Base-by-base conservation (phyloP, 1,284 basidiomycete genomes). In the Ustilago trichophora region DNA sequence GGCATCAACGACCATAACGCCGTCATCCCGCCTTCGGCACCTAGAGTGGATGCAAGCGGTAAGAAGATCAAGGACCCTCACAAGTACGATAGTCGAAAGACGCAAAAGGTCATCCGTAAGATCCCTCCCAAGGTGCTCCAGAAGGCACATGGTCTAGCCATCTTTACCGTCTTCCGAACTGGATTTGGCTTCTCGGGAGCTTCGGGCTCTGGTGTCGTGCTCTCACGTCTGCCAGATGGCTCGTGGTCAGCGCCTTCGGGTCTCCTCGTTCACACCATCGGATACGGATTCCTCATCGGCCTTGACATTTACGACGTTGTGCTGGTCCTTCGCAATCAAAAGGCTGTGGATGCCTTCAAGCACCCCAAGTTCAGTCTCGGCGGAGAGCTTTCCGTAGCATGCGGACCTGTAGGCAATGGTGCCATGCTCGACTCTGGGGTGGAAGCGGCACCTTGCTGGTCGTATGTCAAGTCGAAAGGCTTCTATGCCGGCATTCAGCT, bases 301-400 rank as follows among this genome's bases (percentile, higher is more conserved):
- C 68, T 78, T 12, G 82, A 83, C 37, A 73, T 82, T 21, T 83
- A 83, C 59, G 82, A 83, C 36, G 80, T 82, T 11, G 80, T 82
- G 1, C 70, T 83, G 2, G 69, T 83, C 1, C 68, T 83, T 6
- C 73, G 82, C 4, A 79, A 59, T 27, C 65, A 77, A 33, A 54
- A 71, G 27, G 76, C 81, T 0, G 64, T 80, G 10, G 59, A 79
- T 16, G 75, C 70, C 0, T 79, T 80, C 60, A 72, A 69, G 37
- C 47, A 55, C 33, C 75, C 75, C 31, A 80, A 77, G 53, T 31
- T 81, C 46, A 74, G 73, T 33, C 55, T 83, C 1, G 82, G 81
- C 4, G 78, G 64, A 6, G 80, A 82, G 50, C 56, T 82, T 1
- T 58, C 54, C 3, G 65, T 80, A 12, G 52, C 73, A 4, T 72